These are phyloP conservation scores for Nelumbo lutea DNA, from an alignment of 164 flowering plant species.

Conservation along the genomic window DNA sequence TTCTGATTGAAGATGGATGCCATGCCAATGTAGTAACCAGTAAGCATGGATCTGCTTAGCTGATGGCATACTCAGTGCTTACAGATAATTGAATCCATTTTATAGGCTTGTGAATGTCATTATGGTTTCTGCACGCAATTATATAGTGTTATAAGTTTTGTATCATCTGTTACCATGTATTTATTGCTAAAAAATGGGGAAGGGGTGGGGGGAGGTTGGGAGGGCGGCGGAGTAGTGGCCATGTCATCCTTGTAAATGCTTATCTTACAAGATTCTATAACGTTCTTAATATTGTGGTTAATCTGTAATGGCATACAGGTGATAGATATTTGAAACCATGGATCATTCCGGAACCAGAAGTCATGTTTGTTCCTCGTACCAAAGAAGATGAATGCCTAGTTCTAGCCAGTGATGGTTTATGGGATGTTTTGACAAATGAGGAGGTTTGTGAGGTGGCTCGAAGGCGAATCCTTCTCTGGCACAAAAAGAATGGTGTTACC, in stretches of 20 bases:
- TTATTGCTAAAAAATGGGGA: too few relatives aligned
- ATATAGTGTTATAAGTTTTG: too few relatives aligned
- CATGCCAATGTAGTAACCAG: too few relatives aligned
- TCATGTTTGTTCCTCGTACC: slow-evolving; percentile 53
- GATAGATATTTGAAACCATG: slow-evolving; percentile 86
- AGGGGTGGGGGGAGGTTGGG: too few relatives aligned
- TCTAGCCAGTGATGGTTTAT: slow-evolving; percentile 81
- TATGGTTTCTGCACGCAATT: too few relatives aligned
- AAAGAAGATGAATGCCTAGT: slow-evolving; percentile 82
- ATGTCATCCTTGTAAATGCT: not conserved
- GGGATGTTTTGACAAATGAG: slow-evolving; percentile 87
- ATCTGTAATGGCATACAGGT: slow-evolving; percentile 33
- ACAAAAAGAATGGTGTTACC: slow-evolving; percentile 57
- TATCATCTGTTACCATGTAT: too few relatives aligned
- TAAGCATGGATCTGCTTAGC: too few relatives aligned
- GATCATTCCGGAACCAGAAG: slow-evolving; percentile 91
- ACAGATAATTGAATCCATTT: too few relatives aligned
- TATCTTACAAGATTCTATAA: not conserved
- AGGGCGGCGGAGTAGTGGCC: too few relatives aligned
- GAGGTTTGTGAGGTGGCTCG: slow-evolving; percentile 80
- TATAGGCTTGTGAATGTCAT: too few relatives aligned
- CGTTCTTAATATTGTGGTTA: not conserved
- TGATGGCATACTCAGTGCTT: too few relatives aligned
- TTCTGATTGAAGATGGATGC: too few relatives aligned
- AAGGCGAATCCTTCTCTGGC: slow-evolving; percentile 64